Conservation (phyloP, 306 rosid species). For the Crotalaria pallida region DNA sequence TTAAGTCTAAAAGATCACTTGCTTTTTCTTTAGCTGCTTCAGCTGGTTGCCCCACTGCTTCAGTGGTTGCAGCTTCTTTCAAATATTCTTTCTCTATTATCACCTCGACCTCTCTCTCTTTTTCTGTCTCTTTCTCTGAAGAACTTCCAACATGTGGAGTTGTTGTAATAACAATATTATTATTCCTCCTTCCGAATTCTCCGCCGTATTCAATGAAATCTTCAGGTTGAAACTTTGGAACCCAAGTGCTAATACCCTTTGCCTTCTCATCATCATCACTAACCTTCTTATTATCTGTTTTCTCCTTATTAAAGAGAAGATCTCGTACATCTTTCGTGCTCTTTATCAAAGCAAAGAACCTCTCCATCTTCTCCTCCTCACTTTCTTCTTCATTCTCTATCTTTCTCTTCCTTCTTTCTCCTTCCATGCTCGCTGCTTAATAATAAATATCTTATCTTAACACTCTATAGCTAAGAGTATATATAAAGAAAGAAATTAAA, state of each 20-base stretch:
- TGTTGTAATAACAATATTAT: neutral
- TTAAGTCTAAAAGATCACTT: conserved; percentile 45
- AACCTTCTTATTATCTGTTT: conserved; percentile 6
- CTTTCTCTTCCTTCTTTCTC: conserved; percentile 58
- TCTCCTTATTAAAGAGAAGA: conserved; percentile 9
- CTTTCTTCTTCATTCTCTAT: conserved; percentile 30
- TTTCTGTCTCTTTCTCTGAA: conserved; percentile 13
- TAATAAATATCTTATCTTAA: neutral
- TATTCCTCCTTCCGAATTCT: neutral
- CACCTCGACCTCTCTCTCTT: neutral
- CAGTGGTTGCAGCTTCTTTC: neutral
- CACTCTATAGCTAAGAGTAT: neutral
- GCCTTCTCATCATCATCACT: neutral
- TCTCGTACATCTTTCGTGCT: conserved; percentile 52
- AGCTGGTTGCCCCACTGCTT: neutral
- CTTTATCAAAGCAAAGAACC: conserved; percentile 65
- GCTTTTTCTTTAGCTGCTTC: conserved; percentile 25
- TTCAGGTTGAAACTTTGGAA: conserved; percentile 62
- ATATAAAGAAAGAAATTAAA: neutral
- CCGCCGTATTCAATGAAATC: conserved; percentile 51
- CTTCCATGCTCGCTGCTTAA: conserved; percentile 39
- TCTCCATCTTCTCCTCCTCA: conserved; percentile 58
- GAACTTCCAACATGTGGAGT: conserved; percentile 14
- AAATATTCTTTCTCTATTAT: conserved; percentile 9
- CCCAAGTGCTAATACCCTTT: conserved; percentile 50